A percentile compares a stretch with the other conserved stretches of the same genome.
phyloP scores from a whole-genome alignment of 2,329 filamentous ascomycete species.

The Aspergillus thermomutatus region DNA sequence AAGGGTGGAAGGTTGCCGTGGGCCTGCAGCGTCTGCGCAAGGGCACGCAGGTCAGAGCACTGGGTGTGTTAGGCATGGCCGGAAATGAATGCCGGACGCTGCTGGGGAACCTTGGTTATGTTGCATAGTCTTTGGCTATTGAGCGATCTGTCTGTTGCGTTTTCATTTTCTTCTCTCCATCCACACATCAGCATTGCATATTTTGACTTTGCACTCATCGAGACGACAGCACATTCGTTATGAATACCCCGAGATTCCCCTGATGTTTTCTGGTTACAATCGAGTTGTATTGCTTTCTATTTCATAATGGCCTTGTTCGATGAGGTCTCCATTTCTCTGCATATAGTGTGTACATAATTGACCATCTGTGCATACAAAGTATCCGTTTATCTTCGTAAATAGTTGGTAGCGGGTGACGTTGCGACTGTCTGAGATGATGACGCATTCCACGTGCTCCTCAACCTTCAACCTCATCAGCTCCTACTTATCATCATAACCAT shows the following conservation, averaged over 20 bases:
- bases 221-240: slow-evolving; percentile 1
- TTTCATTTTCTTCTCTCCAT: slow-evolving; percentile 12
- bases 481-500: not conserved
- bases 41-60: slow-evolving; percentile 53
- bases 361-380: not conserved
- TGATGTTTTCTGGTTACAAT: not conserved
- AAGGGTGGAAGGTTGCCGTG: slow-evolving; percentile 61
- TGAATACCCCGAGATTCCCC: slow-evolving; percentile 4
- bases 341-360: not conserved
- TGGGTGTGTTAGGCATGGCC: slow-evolving; percentile 45
- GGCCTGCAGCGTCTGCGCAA: slow-evolving; percentile 56
- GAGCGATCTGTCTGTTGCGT: not conserved
- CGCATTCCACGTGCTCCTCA: not conserved
- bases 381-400: not conserved
- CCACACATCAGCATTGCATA: not conserved
- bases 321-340: not conserved
- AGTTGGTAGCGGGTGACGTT: not conserved
- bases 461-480: not conserved
- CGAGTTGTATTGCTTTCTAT: not conserved
- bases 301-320: not conserved
- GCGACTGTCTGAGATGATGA: not conserved
- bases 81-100: slow-evolving; percentile 17
- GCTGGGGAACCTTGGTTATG: slow-evolving; percentile 19
- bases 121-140: not conserved
- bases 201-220: too few species aligned